A percentile compares a stretch with the other conserved stretches of the same genome.
These are phyloP conservation scores for Lasiodiplodia sp. DNA, from an alignment of 2,329 filamentous ascomycete genomes.

Conservation along the genomic window DNA sequence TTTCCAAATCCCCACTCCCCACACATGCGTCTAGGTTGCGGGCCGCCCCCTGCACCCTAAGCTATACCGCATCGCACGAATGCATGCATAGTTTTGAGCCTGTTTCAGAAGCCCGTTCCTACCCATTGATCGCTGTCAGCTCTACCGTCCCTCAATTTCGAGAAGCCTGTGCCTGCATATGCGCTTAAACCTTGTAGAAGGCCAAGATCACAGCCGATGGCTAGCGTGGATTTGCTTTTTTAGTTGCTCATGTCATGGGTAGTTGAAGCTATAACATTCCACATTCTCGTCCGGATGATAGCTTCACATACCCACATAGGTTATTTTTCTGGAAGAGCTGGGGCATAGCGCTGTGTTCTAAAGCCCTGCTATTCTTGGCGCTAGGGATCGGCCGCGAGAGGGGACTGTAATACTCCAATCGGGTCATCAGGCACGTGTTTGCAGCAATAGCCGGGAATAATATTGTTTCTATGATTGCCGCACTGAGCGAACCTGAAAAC, in stretches of 20 bases:
- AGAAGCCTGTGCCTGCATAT: neutral
- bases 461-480: neutral
- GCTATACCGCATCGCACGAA: neutral
- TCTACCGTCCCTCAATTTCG: neutral
- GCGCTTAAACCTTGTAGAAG: neutral
- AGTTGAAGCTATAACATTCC: no score
- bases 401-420: neutral
- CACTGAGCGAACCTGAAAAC: neutral
- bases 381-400: no score
- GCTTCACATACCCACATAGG: no score
- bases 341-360: no score
- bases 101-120: neutral
- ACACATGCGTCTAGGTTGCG: neutral
- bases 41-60: conserved; percentile 15
- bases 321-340: no score
- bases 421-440: neutral
- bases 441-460: neutral
- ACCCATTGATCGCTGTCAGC: neutral
- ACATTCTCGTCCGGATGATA: no score
- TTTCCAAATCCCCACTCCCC: neutral
- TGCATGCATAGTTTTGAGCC: neutral
- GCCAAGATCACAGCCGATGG: neutral
- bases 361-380: no score
- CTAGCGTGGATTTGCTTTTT: no score
- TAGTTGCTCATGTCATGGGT: no score